Conservation (phyloP, 768 basidiomycete genomes). For the Tulasnella sp. region DNA sequence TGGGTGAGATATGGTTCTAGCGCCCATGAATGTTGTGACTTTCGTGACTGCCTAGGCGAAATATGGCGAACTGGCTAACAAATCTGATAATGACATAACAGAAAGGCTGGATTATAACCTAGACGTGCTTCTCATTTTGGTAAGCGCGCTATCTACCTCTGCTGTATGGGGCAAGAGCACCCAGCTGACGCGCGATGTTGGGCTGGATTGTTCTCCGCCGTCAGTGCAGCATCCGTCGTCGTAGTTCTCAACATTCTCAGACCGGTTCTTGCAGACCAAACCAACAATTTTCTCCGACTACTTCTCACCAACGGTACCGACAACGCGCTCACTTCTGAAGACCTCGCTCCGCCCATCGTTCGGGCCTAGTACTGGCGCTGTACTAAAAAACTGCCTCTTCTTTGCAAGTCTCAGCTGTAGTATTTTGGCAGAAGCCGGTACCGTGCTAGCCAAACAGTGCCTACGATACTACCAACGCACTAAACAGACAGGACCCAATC, state of each 20-base stretch:
- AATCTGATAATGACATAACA: background rate
- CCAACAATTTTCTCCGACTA: background rate
- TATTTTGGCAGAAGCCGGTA: background rate
- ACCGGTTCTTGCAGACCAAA: background rate
- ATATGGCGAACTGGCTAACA: background rate
- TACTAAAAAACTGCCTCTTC: background rate
- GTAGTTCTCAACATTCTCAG: background rate
- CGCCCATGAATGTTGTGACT: too few relatives aligned
- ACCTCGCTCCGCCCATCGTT: background rate
- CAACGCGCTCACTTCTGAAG: background rate
- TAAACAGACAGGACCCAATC: background rate
- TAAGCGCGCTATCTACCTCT: too few relatives aligned
- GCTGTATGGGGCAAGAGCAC: too few relatives aligned
- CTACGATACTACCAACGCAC: background rate
- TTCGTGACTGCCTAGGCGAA: too few relatives aligned
- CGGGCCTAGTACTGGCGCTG: background rate
- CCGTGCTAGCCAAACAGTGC: background rate
- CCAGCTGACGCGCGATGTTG: background rate
- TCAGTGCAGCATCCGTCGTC: background rate
- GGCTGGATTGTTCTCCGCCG: background rate
- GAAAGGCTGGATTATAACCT: background rate
- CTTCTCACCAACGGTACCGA: background rate
- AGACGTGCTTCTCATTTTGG: slow-evolving; percentile 1
- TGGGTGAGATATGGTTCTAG: too few relatives aligned
- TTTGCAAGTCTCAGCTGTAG: background rate